Percentiles rank a stretch among this genome's conserved stretches.
Evolutionary conservation across 192 early-diverging fungal species (phyloP).

Genomic region (Pilobolus umbonatus): DNA sequence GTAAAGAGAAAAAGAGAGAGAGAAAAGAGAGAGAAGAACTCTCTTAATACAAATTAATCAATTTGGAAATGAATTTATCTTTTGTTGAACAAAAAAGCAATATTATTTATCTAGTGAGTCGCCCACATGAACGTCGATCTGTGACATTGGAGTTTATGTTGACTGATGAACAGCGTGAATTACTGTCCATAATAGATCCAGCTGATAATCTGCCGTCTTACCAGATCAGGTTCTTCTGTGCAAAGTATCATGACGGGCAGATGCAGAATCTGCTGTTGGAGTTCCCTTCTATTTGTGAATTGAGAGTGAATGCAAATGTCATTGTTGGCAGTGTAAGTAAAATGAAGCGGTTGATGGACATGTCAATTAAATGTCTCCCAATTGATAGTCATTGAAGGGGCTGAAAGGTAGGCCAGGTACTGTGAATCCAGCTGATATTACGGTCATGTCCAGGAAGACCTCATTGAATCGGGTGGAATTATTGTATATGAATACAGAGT

Average conservation of each 20-base stretch:
- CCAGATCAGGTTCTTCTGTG: constrained; percentile 11
- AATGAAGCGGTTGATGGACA: not conserved
- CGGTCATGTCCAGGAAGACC: constrained; percentile 24
- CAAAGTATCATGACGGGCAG: not conserved
- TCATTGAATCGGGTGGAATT: not conserved
- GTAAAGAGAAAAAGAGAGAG: not conserved
- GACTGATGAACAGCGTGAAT: not conserved
- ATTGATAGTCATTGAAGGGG: constrained; percentile 40
- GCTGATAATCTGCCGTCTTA: not conserved
- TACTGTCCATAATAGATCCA: not conserved
- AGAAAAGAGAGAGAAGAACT: too few species aligned
- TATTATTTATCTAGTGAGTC: not conserved
- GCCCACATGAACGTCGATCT: not conserved
- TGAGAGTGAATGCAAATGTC: constrained; percentile 8
- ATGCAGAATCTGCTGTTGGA: not conserved
- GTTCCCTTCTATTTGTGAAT: constrained; percentile 11
- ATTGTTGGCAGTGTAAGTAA: constrained; percentile 7
- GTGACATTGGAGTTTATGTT: not conserved
- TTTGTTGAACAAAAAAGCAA: not conserved
- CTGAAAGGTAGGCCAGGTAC: constrained; percentile 55
- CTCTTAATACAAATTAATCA: too few species aligned
- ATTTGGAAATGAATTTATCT: too few species aligned
- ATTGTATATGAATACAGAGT: constrained; percentile 2
- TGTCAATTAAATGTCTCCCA: not conserved
- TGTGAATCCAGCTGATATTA: constrained; percentile 54